Conservation (phyloP, 805 yeast species). For the Candida chauliodis region DNA sequence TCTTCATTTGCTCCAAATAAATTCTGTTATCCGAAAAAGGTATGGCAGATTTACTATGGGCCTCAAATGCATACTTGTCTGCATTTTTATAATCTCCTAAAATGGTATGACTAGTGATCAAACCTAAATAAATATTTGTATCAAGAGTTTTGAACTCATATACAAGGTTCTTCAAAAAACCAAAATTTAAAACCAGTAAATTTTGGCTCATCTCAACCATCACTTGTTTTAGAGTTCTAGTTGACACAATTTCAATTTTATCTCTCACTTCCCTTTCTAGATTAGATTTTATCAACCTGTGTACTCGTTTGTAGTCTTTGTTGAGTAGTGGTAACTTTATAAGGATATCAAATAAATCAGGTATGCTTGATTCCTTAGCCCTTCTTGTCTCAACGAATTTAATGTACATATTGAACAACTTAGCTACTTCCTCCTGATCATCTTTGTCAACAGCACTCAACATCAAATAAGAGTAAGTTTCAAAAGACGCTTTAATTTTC, state of each 20-base stretch:
- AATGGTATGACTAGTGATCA: constrained; percentile 27
- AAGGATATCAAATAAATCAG: constrained; percentile 24
- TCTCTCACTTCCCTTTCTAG: constrained; percentile 1
- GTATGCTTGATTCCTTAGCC: constrained; percentile 14
- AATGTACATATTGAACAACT: constrained; percentile 21
- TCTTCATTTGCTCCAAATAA: constrained; percentile 25
- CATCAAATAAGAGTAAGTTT: constrained; percentile 1
- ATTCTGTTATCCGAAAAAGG: constrained; percentile 29
- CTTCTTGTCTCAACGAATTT: constrained; percentile 16
- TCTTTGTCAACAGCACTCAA: constrained; percentile 30
- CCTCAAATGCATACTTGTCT: constrained; percentile 26
- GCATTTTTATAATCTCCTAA: constrained; percentile 32
- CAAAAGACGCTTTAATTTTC: constrained; percentile 35
- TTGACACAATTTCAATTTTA: neutral
- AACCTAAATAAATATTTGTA: constrained; percentile 22
- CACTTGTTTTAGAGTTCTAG: constrained; percentile 14
- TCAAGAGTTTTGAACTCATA: constrained; percentile 15
- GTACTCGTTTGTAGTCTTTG: constrained; percentile 14
- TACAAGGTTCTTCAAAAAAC: neutral
- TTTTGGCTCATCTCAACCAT: constrained; percentile 11
- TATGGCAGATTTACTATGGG: constrained; percentile 24
- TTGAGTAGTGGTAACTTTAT: constrained; percentile 20
- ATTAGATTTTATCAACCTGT: neutral
- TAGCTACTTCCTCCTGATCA: constrained; percentile 31
- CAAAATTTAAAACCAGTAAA: neutral